Conservation (phyloP, 75 land plant genomes). For the Sequoiadendron giganteum region DNA sequence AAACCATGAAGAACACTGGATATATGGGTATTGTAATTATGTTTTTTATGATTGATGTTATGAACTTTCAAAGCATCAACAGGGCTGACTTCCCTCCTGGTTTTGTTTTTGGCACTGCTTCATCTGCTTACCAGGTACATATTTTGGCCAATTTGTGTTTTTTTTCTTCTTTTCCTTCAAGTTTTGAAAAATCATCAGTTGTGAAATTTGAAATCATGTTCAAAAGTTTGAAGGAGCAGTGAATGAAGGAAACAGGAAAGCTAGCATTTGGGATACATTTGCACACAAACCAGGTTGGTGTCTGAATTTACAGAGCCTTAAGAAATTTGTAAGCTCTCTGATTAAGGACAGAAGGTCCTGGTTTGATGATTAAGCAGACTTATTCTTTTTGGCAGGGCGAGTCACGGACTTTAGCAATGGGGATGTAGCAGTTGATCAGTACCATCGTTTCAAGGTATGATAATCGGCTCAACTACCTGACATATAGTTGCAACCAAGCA, state of each 20-base stretch:
- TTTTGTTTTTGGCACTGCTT: slow-evolving; percentile 34
- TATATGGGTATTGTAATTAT: background rate
- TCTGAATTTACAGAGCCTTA: slow-evolving; percentile 12
- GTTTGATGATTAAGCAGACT: background rate
- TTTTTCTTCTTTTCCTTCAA: too few relatives aligned
- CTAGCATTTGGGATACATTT: slow-evolving; percentile 76
- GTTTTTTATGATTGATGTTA: background rate
- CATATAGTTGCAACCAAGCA: background rate
- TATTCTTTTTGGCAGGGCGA: slow-evolving; percentile 32
- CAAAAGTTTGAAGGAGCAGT: slow-evolving; percentile 71
- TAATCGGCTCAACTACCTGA: background rate
- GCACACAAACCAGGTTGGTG: slow-evolving; percentile 31
- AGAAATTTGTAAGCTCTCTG: slow-evolving; percentile 18
- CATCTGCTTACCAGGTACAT: slow-evolving; percentile 32
- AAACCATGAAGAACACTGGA: background rate
- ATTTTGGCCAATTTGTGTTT: background rate
- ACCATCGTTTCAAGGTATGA: slow-evolving; percentile 52
- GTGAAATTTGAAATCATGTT: background rate
- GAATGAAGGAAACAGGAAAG: slow-evolving; percentile 50
- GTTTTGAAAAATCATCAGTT: background rate
- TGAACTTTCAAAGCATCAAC: background rate
- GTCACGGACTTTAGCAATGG: slow-evolving; percentile 73
- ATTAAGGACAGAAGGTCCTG: background rate
- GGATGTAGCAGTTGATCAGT: slow-evolving; percentile 66
- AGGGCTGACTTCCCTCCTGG: slow-evolving; percentile 27